Evolutionary conservation across 495 filamentous ascomycete genomes (phyloP).

Genomic region (Penicillium robsamsonii): DNA sequence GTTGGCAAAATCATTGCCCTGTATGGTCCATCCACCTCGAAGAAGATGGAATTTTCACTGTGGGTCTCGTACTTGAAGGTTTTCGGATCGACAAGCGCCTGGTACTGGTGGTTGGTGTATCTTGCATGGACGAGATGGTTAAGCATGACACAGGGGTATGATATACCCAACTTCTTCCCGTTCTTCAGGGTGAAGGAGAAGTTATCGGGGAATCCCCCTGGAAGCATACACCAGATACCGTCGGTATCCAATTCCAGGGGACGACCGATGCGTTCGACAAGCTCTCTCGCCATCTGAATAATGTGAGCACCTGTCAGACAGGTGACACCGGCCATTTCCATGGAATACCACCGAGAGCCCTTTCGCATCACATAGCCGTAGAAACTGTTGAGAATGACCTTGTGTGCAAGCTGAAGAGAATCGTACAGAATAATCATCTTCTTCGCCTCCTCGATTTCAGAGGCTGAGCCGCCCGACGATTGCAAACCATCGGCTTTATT

Average conservation of each 20-base stretch:
- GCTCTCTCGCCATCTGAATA: slow-evolving; percentile 92
- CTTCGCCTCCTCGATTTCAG: slow-evolving; percentile 89
- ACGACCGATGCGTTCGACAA: slow-evolving; percentile 91
- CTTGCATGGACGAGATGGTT: slow-evolving; percentile 94
- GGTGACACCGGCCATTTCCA: slow-evolving; percentile 99
- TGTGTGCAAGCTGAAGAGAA: slow-evolving; percentile 94
- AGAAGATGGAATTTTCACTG: slow-evolving; percentile 99
- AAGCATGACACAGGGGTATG: slow-evolving; percentile 98
- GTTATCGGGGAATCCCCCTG: slow-evolving; percentile 95
- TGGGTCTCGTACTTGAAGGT: slow-evolving; percentile 90
- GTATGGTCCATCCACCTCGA: slow-evolving; percentile 98
- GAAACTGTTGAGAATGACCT: slow-evolving; percentile 98
- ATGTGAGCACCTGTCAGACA: slow-evolving; percentile 96
- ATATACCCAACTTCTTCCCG: slow-evolving; percentile 92
- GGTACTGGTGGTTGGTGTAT: slow-evolving; percentile 98
- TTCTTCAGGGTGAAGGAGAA: slow-evolving; percentile 91
- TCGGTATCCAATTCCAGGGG: slow-evolving; percentile 98
- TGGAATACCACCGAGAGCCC: slow-evolving; percentile 96
- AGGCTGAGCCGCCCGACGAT: slow-evolving; percentile 67
- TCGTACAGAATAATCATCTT: slow-evolving; percentile 99
- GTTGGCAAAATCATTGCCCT: slow-evolving; percentile 96
- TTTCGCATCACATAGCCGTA: slow-evolving; percentile 99
- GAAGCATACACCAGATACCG: slow-evolving; percentile 99
- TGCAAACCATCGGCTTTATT: slow-evolving; percentile 87
- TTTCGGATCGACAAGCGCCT: slow-evolving; percentile 74